These are phyloP conservation scores for Globisporangium ultimum DNA, from an alignment of 352 stramenopile genomes.

Conservation along the genomic window DNA sequence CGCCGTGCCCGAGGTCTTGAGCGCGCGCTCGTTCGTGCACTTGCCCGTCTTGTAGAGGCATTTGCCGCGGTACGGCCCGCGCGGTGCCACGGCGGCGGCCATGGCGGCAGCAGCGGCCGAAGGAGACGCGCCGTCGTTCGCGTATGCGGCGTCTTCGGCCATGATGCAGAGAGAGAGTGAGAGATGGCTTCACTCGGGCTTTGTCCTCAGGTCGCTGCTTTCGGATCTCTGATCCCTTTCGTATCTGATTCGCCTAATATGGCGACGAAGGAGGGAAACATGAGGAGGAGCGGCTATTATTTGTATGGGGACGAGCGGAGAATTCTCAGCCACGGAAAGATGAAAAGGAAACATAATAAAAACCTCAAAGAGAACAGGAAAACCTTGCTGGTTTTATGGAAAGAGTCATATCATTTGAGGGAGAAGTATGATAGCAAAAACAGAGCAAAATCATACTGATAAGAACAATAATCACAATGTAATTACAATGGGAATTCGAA, in stretches of 20 bases:
- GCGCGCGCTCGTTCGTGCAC: conserved; percentile 78
- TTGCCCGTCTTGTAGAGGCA: conserved; percentile 89
- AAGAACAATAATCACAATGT: too few relatives aligned
- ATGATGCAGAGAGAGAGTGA: not conserved
- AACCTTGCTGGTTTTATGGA: not conserved
- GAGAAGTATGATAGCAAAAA: too few relatives aligned
- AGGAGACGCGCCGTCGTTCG: not conserved
- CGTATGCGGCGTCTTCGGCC: conserved; percentile 1
- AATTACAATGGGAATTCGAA: too few relatives aligned
- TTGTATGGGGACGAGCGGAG: not conserved
- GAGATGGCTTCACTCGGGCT: not conserved
- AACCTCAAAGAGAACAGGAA: not conserved
- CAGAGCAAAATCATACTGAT: too few relatives aligned
- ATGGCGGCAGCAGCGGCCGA: conserved; percentile 21
- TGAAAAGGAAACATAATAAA: not conserved
- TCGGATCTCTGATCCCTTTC: not conserved
- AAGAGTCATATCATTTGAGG: too few relatives aligned
- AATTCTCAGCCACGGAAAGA: not conserved
- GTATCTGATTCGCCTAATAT: not conserved
- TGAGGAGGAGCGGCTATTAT: not conserved
- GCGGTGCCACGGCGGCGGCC: conserved; percentile 12
- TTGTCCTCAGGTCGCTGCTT: not conserved
- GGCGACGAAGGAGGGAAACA: not conserved
- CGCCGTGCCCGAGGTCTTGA: conserved; percentile 77
- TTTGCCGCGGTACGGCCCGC: conserved; percentile 50